phyloP scores from a whole-genome alignment of 306 rosid genomes.

The Rubus idaeus region DNA sequence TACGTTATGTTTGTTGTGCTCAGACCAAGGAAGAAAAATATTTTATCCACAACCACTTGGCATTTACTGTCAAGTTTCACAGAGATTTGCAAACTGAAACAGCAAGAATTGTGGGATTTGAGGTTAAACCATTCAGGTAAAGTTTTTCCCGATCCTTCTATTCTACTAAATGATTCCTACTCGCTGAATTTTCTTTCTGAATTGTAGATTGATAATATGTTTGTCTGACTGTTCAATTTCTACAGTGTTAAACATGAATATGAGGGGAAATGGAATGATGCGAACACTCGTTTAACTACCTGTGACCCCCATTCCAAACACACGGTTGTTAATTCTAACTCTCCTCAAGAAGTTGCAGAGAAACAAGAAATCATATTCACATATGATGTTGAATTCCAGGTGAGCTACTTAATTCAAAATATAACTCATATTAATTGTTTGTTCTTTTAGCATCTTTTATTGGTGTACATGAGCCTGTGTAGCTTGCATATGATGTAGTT shows the following conservation, averaged over 20 bases:
- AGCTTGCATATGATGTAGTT: neutral
- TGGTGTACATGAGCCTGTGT: neutral
- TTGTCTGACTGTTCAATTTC: constrained; percentile 24
- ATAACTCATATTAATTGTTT: neutral
- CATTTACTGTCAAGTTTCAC: constrained; percentile 87
- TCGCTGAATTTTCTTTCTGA: constrained; percentile 16
- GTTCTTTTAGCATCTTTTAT: neutral
- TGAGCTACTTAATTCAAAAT: constrained; percentile 28
- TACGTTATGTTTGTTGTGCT: constrained; percentile 21
- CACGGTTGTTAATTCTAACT: constrained; percentile 70
- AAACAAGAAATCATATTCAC: constrained; percentile 83
- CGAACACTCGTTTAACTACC: constrained; percentile 68
- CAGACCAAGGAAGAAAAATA: constrained; percentile 86
- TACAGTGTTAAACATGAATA: constrained; percentile 85
- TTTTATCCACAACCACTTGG: constrained; percentile 90
- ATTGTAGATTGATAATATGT: constrained; percentile 24
- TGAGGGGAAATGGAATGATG: constrained; percentile 78
- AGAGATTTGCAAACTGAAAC: constrained; percentile 68
- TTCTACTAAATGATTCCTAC: constrained; percentile 2
- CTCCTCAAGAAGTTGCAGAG: constrained; percentile 95
- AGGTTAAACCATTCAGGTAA: constrained; percentile 89
- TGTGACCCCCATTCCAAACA: constrained; percentile 93
- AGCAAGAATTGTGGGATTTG: constrained; percentile 96
- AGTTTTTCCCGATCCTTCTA: constrained; percentile 11
- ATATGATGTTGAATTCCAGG: constrained; percentile 94